Conservation (phyloP, 805 yeast species). For the Kuraishia molischiana region DNA sequence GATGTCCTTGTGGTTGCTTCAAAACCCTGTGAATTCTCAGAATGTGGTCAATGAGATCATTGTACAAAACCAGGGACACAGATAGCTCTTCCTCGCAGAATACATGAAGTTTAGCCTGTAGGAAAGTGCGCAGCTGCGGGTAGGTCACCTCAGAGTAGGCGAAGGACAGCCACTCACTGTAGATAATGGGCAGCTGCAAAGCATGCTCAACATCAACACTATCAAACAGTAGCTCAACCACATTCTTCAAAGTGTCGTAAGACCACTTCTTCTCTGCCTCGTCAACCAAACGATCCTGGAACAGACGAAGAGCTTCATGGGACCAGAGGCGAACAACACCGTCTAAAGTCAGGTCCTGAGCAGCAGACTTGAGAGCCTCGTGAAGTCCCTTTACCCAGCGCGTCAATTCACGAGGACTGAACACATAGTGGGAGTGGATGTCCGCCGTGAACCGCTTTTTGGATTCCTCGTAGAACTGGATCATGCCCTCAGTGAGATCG, state of each 20-base stretch:
- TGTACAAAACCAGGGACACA: constrained; percentile 49
- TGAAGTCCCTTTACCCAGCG: constrained; percentile 75
- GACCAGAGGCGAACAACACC: constrained; percentile 60
- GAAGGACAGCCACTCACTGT: constrained; percentile 66
- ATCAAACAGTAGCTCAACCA: constrained; percentile 34
- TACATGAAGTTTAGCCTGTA: constrained; percentile 51
- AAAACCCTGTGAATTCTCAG: constrained; percentile 75
- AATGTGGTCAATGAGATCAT: constrained; percentile 64
- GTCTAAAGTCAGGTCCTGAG: constrained; percentile 24
- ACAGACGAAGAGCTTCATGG: constrained; percentile 73
- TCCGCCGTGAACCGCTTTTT: constrained; percentile 26
- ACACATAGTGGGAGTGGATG: constrained; percentile 52
- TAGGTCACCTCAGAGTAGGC: constrained; percentile 47
- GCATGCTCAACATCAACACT: constrained; percentile 24
- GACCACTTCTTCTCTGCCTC: constrained; percentile 42
- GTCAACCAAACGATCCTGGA: constrained; percentile 58
- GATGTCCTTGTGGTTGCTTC: constrained; percentile 81
- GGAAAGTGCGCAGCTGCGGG: constrained; percentile 38
- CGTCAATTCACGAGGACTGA: constrained; percentile 86
- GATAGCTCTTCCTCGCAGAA: constrained; percentile 76
- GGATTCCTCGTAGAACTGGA: constrained; percentile 45
- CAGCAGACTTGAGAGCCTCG: constrained; percentile 11
- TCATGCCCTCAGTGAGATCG: constrained; percentile 53
- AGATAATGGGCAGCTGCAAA: constrained; percentile 46
- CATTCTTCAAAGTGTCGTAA: constrained; percentile 20